Conservation (phyloP, 352 stramenopile genomes). For the Phytophthora agathidicida region DNA sequence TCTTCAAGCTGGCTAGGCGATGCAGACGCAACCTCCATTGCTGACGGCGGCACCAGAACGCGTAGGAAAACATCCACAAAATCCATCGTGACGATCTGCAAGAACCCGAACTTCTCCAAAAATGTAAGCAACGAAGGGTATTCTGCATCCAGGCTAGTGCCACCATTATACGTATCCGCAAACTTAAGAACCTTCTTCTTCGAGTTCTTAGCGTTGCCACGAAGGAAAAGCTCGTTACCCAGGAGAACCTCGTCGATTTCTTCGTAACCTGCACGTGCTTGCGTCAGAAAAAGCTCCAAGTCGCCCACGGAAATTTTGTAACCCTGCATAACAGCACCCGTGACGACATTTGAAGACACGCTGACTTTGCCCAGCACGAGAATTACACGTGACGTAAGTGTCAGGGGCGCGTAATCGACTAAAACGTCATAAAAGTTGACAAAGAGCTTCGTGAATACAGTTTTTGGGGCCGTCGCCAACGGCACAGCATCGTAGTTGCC, state of each 20-base stretch:
- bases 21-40: conserved; percentile 19
- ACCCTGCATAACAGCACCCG: conserved; percentile 82
- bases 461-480: conserved; percentile 74
- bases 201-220: conserved; percentile 10
- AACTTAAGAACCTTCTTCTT: conserved; percentile 60
- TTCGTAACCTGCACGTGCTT: conserved; percentile 62
- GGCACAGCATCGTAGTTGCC: conserved; percentile 60
- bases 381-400: conserved; percentile 70
- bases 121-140: conserved; percentile 84
- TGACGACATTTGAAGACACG: conserved; percentile 88
- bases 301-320: conserved; percentile 85
- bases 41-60: conserved; percentile 54
- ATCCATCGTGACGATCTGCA: conserved; percentile 88
- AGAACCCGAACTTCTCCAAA: conserved; percentile 80
- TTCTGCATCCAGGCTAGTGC: conserved; percentile 27
- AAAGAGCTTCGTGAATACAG: conserved; percentile 89
- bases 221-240: conserved; percentile 70
- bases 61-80: conserved; percentile 86
- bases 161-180: conserved; percentile 28
- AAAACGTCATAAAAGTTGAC: conserved; percentile 87
- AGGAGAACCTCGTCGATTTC: conserved; percentile 74
- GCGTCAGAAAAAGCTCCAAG: conserved; percentile 74
- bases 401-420: conserved; percentile 77
- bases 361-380: conserved; percentile 75
- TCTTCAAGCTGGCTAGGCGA: conserved; percentile 30